Evolutionary conservation across 352 stramenopile genomes (phyloP).

Genomic region (Phytophthora pisi): DNA sequence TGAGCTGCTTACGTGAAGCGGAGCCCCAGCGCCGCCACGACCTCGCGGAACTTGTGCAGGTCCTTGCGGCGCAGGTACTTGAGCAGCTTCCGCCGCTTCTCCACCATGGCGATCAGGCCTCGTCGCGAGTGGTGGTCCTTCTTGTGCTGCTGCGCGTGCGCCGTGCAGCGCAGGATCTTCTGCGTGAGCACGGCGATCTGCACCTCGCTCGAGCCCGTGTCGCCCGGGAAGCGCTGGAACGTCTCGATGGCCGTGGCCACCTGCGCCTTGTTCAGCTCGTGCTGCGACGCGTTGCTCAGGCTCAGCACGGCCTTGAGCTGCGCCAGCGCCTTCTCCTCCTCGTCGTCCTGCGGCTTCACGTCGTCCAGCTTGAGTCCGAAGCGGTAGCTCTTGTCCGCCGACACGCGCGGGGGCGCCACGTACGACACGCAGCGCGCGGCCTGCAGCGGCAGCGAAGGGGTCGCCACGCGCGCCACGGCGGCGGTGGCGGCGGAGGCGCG

Average conservation of each 20-base stretch:
- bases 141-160: constrained; percentile 80
- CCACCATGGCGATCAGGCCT: constrained; percentile 85
- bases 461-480: constrained; percentile 13
- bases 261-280: constrained; percentile 84
- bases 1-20: constrained; percentile 63
- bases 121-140: constrained; percentile 89
- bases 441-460: background rate
- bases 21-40: constrained; percentile 78
- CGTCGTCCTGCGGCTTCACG: constrained; percentile 46
- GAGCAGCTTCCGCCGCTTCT: constrained; percentile 86
- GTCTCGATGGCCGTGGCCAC: constrained; percentile 81
- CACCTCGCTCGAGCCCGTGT: constrained; percentile 87
- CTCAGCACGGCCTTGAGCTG: constrained; percentile 77
- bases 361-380: constrained; percentile 71
- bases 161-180: constrained; percentile 82
- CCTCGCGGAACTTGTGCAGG: constrained; percentile 77
- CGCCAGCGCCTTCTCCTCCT: constrained; percentile 45
- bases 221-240: constrained; percentile 87
- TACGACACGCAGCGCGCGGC: constrained; percentile 52
- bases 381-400: constrained; percentile 59
- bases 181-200: constrained; percentile 87
- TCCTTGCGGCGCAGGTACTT: constrained; percentile 87
- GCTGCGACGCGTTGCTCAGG: constrained; percentile 81
- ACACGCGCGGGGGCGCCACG: constrained; percentile 64
- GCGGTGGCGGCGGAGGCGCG: background rate